Evolutionary conservation across 202 grass and related monocot genomes (phyloP), one percentile per base, ranked within the genome.

Genomic region (Zizania palustris): DNA sequence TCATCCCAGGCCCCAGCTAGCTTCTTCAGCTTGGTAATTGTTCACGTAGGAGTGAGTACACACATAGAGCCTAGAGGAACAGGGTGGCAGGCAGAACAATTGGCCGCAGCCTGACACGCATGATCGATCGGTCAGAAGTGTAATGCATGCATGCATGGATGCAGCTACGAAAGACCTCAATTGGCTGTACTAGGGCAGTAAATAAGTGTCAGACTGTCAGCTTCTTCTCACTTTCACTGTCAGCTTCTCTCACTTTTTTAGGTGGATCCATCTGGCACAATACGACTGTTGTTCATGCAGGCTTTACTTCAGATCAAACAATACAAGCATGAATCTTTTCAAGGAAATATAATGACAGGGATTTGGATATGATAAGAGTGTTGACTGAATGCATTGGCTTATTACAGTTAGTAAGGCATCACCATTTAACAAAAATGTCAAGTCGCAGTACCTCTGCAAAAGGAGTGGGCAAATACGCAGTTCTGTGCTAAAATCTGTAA

Each of bases 1-100:
- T 69, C 40, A 8, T 55, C 73, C 3, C 35, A 21, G 60, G 60
- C 37, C 36, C 50, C 37, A 62, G 53, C 60, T 43, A 53, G 16
- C 51, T 19, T 51, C 50, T 74, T 75, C 61, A 80, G 70, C 50
- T 14, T 14, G 45, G 65, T 69, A 42, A 38, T 57, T 68, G 49
- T 44, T 34, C 65, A 67, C 35, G n/a, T 48, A 76, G 15, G 41
- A 28, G 28, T 28, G 41, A 28, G 28, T 28, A 28, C 28, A 28
- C 2, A 28, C 28, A 28, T 77, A 86, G 77, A 82, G 34, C 78
- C 72, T 82, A 86, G 65, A 86, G 58, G 51, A 71, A 66, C 72
- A 76, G 72, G 77, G 7, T 48, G 57, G 19, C 71, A 63, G 71
- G 60, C 39, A 70, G 77, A 69, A 63, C 48, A 81, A 71, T 86